Base-by-base conservation (phyloP, 768 basidiomycete species). In the Psilocybe cubensis region DNA sequence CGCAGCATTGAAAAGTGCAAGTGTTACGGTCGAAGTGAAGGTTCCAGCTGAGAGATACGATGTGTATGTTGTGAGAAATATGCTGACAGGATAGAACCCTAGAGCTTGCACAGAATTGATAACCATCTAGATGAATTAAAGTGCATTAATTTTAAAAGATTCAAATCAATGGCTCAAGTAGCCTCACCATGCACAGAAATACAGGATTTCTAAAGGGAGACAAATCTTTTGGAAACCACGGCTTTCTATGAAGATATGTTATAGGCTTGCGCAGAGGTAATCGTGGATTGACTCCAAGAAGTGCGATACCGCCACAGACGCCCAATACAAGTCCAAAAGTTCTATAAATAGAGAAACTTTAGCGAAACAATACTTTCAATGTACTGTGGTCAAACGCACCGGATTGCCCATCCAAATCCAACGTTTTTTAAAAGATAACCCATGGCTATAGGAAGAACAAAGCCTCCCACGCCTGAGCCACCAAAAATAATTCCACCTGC, bases 401-500 rank as follows among this genome's bases (percentile, higher is more conserved):
- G 41, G 10, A 52, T 25, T n/a, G 51, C 43, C 51, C 51, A 52
- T 10, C 51, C 21, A 35, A 59, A 54, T 23, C 58, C 58, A 11
- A 59, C 47, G 9, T 14, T 14, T 11, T 59, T 42, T 10, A 59
- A 41, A 21, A 59, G 42, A 25, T 50, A 54, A 7, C 58, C 58
- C 52, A 59, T 50, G 12, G 47, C 48, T 24, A 59, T 25, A 17
- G 58, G 58, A 2, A 59, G 29, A 10, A 54, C 46, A 27, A 59
- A 59, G 11, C 58, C 58, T 49, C 58, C 58, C 17, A 59, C 33
- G 28, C 58, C 58, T 25, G 58, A 42, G 24, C 58, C 58, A 18
- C 58, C 58, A 25, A 59, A 59, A 10, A 59, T 59, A 18, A 59
- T 54, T 12, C 58, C 58, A 6, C 58, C 58, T 33, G 58, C 58